phyloP scores from a whole-genome alignment of 2,329 filamentous ascomycete genomes.

The Trichoderma brevicompactum region DNA sequence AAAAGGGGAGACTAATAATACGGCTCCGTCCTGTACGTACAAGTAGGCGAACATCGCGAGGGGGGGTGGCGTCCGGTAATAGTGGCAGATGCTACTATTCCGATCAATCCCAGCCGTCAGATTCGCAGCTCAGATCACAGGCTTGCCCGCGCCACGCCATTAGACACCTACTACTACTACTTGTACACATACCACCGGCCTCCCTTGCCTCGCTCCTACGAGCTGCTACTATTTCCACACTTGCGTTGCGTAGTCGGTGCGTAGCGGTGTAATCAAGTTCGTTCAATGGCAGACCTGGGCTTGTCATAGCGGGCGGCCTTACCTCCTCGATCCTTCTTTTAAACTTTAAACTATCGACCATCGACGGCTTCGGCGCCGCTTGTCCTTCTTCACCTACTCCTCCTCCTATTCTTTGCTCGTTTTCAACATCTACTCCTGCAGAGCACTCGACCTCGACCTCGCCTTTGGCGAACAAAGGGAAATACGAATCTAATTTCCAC shows the following conservation, averaged over 20 bases:
- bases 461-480: background rate
- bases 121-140: conserved; percentile 25
- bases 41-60: background rate
- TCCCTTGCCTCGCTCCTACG: background rate
- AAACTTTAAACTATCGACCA: conserved; percentile 14
- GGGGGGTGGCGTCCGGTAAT: background rate
- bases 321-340: conserved; percentile 16
- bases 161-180: background rate
- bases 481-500: conserved; percentile 3
- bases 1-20: background rate
- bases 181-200: conserved; percentile 1
- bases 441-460: background rate
- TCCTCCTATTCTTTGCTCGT: background rate
- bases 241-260: background rate
- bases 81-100: conserved; percentile 6
- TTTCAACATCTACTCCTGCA: background rate
- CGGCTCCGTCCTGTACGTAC: background rate
- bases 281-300: conserved; percentile 6
- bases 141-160: conserved; percentile 20
- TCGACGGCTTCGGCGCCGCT: background rate
- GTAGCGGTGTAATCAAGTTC: conserved; percentile 4
- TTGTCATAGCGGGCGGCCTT: conserved; percentile 17
- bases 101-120: conserved; percentile 20
- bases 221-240: conserved; percentile 2
- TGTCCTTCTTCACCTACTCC: background rate